Percentiles rank a stretch among this genome's conserved stretches.
phyloP scores from a whole-genome alignment of 495 filamentous ascomycete species.

The Coniosporium apollinis region DNA sequence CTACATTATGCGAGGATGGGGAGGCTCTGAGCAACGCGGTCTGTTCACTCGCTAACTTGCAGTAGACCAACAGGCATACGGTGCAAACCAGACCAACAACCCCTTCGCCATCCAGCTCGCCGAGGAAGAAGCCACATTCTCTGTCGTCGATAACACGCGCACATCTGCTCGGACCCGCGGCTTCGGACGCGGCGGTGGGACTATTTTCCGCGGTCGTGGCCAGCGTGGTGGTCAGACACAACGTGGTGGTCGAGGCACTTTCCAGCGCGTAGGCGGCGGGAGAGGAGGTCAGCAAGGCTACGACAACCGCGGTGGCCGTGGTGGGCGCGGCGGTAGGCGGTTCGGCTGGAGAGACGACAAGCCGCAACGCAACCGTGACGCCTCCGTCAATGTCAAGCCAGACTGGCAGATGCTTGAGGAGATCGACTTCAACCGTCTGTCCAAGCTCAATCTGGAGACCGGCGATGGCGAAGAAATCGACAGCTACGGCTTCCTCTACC shows the following conservation, averaged over 20 bases:
- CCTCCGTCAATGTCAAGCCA: constrained; percentile 81
- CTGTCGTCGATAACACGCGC: constrained; percentile 86
- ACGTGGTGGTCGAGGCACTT: constrained; percentile 39
- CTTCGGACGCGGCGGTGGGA: constrained; percentile 74
- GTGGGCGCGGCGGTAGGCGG: constrained; percentile 51
- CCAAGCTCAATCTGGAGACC: constrained; percentile 87
- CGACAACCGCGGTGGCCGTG: constrained; percentile 48
- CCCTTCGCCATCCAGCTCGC: constrained; percentile 78
- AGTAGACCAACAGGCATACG: constrained; percentile 90
- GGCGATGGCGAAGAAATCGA: constrained; percentile 92
- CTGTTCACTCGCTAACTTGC: constrained; percentile 4
- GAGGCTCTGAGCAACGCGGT: neutral
- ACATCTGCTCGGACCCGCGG: constrained; percentile 63
- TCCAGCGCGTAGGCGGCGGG: constrained; percentile 35
- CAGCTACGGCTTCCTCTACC: constrained; percentile 88
- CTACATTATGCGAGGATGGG: neutral
- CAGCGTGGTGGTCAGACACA: constrained; percentile 28
- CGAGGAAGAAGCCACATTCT: constrained; percentile 95
- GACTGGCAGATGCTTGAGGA: constrained; percentile 95
- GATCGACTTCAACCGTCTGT: constrained; percentile 89
- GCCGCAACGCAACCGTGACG: constrained; percentile 87
- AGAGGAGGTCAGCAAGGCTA: constrained; percentile 44
- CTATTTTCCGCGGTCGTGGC: constrained; percentile 78
- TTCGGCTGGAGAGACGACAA: constrained; percentile 99
- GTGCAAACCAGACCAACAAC: constrained; percentile 68